These are phyloP conservation scores for Phytopythium kandeliae DNA, from an alignment of 352 stramenopile species.

Conservation along the genomic window DNA sequence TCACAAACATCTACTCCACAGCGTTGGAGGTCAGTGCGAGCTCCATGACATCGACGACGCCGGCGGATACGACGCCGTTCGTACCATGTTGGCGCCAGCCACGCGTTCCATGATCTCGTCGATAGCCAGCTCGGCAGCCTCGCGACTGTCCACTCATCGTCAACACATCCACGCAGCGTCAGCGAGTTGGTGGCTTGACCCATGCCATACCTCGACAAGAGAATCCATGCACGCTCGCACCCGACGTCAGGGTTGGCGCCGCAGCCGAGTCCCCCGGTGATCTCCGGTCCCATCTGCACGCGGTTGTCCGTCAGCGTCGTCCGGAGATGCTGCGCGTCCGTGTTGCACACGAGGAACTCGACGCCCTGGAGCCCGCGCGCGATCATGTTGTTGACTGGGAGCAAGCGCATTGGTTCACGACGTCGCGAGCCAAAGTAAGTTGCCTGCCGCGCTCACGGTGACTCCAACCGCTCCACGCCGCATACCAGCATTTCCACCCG, in stretches of 20 bases:
- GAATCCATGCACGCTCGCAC: constrained; percentile 22
- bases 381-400: constrained; percentile 87
- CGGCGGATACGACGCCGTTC: background rate
- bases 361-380: constrained; percentile 75
- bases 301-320: constrained; percentile 89
- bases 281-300: constrained; percentile 84
- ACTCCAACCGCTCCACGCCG: too few relatives aligned
- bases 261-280: constrained; percentile 79
- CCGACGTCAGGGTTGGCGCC: constrained; percentile 80
- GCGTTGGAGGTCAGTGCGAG: background rate
- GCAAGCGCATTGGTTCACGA: too few relatives aligned
- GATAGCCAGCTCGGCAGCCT: constrained; percentile 70
- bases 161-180: background rate
- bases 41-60: background rate
- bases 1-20: constrained; percentile 78
- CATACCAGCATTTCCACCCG: constrained; percentile 81
- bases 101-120: constrained; percentile 85
- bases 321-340: constrained; percentile 87
- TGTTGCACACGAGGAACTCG: constrained; percentile 90
- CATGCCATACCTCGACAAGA: background rate
- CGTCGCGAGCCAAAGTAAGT: too few relatives aligned
- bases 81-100: constrained; percentile 81
- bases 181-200: background rate
- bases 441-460: too few relatives aligned
- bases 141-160: constrained; percentile 23